Evolutionary conservation across 2,329 filamentous ascomycete species (phyloP).

Genomic region (Zasmidium angulare): DNA sequence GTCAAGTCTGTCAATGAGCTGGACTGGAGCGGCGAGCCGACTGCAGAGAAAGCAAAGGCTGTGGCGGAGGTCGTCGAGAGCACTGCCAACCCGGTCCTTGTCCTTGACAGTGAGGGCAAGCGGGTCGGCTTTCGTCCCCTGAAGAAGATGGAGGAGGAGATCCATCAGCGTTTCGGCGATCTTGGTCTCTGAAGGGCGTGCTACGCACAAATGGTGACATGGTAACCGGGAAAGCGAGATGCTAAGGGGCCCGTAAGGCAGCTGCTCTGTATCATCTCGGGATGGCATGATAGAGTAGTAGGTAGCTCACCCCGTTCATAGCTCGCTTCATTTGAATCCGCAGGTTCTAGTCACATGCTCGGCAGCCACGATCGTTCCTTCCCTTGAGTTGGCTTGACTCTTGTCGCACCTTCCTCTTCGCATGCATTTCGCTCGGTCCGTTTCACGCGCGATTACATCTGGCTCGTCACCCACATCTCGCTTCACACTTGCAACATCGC

Average conservation of each 20-base stretch:
- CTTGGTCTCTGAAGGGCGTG: background rate
- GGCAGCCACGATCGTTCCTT: too few relatives aligned
- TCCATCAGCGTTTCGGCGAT: conserved; percentile 9
- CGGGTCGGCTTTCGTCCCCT: conserved; percentile 24
- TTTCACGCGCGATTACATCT: too few relatives aligned
- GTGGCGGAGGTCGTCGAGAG: conserved; percentile 15
- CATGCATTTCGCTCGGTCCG: too few relatives aligned
- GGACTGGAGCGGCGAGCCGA: conserved; percentile 19
- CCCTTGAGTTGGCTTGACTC: too few relatives aligned
- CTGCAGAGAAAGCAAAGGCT: conserved; percentile 12
- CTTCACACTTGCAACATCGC: too few relatives aligned
- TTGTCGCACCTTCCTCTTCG: too few relatives aligned
- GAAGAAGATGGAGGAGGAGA: conserved; percentile 21
- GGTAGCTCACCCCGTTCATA: too few relatives aligned
- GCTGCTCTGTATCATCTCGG: background rate
- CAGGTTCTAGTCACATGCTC: too few relatives aligned
- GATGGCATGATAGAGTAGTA: too few relatives aligned
- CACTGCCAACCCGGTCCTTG: conserved; percentile 21
- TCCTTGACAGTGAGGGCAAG: conserved; percentile 17
- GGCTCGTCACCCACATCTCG: too few relatives aligned
- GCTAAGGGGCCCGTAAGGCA: background rate
- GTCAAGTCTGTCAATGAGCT: conserved; percentile 32
- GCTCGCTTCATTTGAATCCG: too few relatives aligned
- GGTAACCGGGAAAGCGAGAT: background rate
- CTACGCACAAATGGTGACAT: background rate